Base-by-base conservation (phyloP, 2,329 filamentous ascomycete genomes). In the Paraphoma chrysanthemicola region DNA sequence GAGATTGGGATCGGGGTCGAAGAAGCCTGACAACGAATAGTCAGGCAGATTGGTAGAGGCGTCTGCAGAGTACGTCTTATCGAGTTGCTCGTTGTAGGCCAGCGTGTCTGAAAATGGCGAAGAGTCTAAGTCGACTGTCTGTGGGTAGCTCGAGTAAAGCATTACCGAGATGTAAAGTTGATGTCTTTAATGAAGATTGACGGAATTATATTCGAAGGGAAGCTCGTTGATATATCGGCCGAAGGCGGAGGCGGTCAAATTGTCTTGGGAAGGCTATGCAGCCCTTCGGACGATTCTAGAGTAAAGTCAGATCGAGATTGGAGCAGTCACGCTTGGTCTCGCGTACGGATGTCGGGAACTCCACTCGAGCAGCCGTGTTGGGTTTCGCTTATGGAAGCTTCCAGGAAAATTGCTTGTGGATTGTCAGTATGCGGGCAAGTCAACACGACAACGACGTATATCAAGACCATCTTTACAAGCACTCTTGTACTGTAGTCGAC, bases 1-100 rank as follows among this genome's bases (percentile, higher is more conserved):
- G 50, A 71, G 66, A 47, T 69, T 64, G 11, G 57, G 53, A 18
- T 73, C 66, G 33, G 60, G 53, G 56, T 74, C 66, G 56, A 76
- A 64, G 54, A 70, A 73, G 30, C 64, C 55, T 31, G 67, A 65
- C 53, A 72, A 53, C 8, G 69, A 60, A 56, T 68, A 61, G 50
- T 73, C 62, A 17, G 69, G 63, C 23, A 53, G 58, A 28, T 56
- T 48, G 11, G 60, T 63, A 57, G 67, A 73, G 7, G 54, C 53
- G 54, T 71, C 67, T 41, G 56, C 54, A 38, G 68, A 48, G 52
- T 71, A 73, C 6, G 64, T 56, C 52, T 62, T 67, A 51, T 72
- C 69, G 52, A 68, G 64, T 14, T 62, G 49, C 10, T 70, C 64
- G 11, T 61, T 59, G 41, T 71, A 70, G 29, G 64, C 56, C 23